Evolutionary conservation across 345 rosid genomes (phyloP).

Genomic region (Populus deltoides): DNA sequence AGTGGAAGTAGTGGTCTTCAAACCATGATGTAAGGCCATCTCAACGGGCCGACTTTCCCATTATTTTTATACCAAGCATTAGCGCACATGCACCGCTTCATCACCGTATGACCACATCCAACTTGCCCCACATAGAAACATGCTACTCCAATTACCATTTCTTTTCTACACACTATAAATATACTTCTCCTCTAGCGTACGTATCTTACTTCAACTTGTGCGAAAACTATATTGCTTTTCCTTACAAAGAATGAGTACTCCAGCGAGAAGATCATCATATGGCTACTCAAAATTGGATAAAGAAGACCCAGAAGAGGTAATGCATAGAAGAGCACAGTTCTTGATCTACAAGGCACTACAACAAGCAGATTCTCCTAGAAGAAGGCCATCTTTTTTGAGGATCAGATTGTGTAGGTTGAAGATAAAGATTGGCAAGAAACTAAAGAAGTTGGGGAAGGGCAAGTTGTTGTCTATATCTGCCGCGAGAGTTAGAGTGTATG

Average conservation of each 20-base stretch:
- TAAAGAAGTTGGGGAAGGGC: slow-evolving; percentile 57
- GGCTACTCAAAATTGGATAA: slow-evolving; percentile 59
- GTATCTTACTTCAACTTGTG: not conserved
- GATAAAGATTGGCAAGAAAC: slow-evolving; percentile 59
- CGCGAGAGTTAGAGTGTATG: slow-evolving; percentile 26
- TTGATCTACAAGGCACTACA: slow-evolving; percentile 69
- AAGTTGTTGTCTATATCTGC: slow-evolving; percentile 25
- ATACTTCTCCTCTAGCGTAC: not conserved
- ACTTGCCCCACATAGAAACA: not conserved
- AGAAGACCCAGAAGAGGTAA: slow-evolving; percentile 66
- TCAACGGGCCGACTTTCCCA: not conserved
- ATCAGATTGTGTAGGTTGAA: slow-evolving; percentile 50
- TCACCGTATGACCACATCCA: slow-evolving; percentile 18
- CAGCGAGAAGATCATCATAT: slow-evolving; percentile 28
- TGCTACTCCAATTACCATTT: not conserved
- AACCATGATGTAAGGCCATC: slow-evolving; percentile 4
- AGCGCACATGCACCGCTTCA: slow-evolving; percentile 42
- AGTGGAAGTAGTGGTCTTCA: not conserved
- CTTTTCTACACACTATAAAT: slow-evolving; percentile 30
- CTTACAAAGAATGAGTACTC: slow-evolving; percentile 30
- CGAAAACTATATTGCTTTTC: not conserved
- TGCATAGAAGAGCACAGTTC: slow-evolving; percentile 68
- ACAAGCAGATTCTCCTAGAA: slow-evolving; percentile 41
- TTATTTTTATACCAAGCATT: slow-evolving; percentile 22
- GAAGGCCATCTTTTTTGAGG: slow-evolving; percentile 43